Conservation (phyloP, 176 grass and related monocot genomes). For the sorghum (Sorghum bicolor) region DNA sequence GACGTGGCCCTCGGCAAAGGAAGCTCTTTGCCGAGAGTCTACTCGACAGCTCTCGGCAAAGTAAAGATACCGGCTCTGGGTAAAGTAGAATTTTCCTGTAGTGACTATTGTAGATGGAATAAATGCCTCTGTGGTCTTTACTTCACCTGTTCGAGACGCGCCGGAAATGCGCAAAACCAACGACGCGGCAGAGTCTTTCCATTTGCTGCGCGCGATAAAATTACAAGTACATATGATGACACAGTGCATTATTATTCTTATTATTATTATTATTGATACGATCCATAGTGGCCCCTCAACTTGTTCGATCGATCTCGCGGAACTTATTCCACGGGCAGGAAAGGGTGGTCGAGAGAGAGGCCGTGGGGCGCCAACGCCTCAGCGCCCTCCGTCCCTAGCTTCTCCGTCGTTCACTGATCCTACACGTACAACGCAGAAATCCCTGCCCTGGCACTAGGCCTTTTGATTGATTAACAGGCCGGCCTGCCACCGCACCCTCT, state of each 20-base stretch:
- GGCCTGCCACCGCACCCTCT: not conserved
- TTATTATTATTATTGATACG: too few species aligned
- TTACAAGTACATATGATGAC: slow-evolving; percentile 20
- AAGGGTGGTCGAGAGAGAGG: slow-evolving; percentile 38
- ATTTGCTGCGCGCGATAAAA: not conserved
- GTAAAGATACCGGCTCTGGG: too few species aligned
- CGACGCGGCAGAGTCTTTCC: not conserved
- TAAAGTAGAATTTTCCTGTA: too few species aligned
- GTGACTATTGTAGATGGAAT: too few species aligned
- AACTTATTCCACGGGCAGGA: slow-evolving; percentile 24
- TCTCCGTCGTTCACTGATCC: not conserved
- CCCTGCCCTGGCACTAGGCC: not conserved
- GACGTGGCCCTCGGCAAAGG: too few species aligned
- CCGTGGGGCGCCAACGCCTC: slow-evolving; percentile 15
- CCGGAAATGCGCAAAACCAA: not conserved
- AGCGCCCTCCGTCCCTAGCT: slow-evolving; percentile 13
- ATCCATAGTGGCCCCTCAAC: slow-evolving; percentile 28
- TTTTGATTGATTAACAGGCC: not conserved
- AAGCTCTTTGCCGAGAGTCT: too few species aligned
- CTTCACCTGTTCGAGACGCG: not conserved
- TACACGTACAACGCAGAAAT: not conserved
- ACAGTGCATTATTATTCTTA: too few species aligned
- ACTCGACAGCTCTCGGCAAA: too few species aligned
- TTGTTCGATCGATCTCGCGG: slow-evolving; percentile 35
- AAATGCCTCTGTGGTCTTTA: not conserved